Evolutionary conservation across 768 basidiomycete species (phyloP).

Genomic region (Amanita fuliginea): DNA sequence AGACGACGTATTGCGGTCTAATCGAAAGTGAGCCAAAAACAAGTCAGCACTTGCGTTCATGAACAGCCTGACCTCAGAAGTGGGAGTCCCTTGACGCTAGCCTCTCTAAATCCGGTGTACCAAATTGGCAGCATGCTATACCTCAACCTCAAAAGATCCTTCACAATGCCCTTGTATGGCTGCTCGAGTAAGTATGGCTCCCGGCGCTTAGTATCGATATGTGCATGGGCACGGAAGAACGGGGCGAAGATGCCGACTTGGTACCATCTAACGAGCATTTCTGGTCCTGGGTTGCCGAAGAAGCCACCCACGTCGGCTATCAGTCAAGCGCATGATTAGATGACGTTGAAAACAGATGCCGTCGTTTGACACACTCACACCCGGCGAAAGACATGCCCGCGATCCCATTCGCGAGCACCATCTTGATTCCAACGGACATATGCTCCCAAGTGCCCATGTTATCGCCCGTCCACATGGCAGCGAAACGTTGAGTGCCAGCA

Average conservation of each 20-base stretch:
- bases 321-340: not conserved
- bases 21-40: not conserved
- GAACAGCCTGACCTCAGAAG: slow-evolving; percentile 53
- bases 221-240: slow-evolving; percentile 98
- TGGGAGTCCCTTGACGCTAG: slow-evolving; percentile 71
- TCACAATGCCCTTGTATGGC: slow-evolving; percentile 76
- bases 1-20: slow-evolving; percentile 92
- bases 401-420: slow-evolving; percentile 82
- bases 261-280: slow-evolving; percentile 97
- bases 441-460: slow-evolving; percentile 98
- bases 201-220: slow-evolving; percentile 94
- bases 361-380: slow-evolving; percentile 39
- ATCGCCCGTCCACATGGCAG: slow-evolving; percentile 99
- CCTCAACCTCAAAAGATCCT: slow-evolving; percentile 67
- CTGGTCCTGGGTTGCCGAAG: slow-evolving; percentile 92
- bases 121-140: slow-evolving; percentile 86
- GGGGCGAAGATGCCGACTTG: slow-evolving; percentile 91
- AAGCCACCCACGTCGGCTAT: slow-evolving; percentile 97
- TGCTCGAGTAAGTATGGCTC: slow-evolving; percentile 91
- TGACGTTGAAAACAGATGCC: not conserved
- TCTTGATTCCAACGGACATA: slow-evolving; percentile 87
- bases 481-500: slow-evolving; percentile 90
- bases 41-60: not conserved
- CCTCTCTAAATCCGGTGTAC: slow-evolving; percentile 96
- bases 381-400: slow-evolving; percentile 89